Evolutionary conservation across 805 yeast species (phyloP).

Genomic region (Starmerella apis): DNA sequence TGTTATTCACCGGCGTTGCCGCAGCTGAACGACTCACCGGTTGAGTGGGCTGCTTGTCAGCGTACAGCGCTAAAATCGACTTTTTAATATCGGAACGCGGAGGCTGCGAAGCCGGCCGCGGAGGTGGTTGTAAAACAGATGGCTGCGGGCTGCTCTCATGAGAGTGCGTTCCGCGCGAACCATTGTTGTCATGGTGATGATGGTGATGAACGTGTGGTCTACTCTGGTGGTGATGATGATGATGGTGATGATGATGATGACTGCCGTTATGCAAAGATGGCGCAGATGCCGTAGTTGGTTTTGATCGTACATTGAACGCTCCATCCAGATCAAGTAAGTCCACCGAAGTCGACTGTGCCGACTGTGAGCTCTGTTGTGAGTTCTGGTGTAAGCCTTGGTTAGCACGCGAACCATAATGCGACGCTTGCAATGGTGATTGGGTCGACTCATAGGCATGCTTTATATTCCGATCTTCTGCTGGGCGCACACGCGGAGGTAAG

Average conservation of each 20-base stretch:
- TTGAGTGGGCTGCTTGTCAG: constrained; percentile 22
- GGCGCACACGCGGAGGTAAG: constrained; percentile 8
- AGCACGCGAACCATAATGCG: neutral
- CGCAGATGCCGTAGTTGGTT: neutral
- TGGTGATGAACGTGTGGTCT: neutral
- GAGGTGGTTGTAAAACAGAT: neutral
- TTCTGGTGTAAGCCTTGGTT: neutral
- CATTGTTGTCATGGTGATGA: neutral
- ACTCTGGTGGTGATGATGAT: neutral
- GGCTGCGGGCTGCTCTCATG: constrained; percentile 3
- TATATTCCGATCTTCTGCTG: neutral
- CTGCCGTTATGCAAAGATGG: neutral
- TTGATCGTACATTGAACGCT: constrained; percentile 4
- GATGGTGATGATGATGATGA: neutral
- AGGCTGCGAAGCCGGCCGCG: constrained; percentile 22
- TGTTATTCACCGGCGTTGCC: neutral
- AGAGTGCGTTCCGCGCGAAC: constrained; percentile 17
- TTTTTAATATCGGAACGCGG: constrained; percentile 79
- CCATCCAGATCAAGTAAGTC: constrained; percentile 21
- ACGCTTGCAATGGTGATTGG: neutral
- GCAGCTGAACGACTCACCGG: constrained; percentile 9
- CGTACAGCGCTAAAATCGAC: constrained; percentile 77
- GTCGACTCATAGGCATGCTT: neutral
- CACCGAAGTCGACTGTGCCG: constrained; percentile 10
- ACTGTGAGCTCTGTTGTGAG: neutral